phyloP scores from a whole-genome alignment of 2,329 filamentous ascomycete species.

The Alternaria gansuensis region DNA sequence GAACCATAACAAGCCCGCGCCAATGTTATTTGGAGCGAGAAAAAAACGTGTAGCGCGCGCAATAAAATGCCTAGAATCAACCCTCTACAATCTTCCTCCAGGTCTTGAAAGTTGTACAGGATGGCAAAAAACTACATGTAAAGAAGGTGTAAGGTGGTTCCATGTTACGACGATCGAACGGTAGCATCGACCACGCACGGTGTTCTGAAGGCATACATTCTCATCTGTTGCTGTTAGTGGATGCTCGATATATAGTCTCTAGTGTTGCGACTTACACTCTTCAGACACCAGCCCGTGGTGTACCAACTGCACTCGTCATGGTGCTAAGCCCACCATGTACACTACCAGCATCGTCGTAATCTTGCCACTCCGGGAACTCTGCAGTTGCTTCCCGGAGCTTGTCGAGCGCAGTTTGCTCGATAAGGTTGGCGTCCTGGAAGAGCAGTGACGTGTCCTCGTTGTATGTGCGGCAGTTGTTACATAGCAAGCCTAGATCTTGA shows the following conservation, averaged over 20 bases:
- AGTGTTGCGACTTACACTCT: constrained; percentile 14
- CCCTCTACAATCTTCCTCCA: constrained; percentile 11
- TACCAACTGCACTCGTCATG: constrained; percentile 46
- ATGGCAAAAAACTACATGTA: constrained; percentile 29
- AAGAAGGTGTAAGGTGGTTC: constrained; percentile 26
- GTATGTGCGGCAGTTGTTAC: constrained; percentile 91
- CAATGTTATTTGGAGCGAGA: neutral
- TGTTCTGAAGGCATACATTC: constrained; percentile 3
- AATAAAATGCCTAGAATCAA: constrained; percentile 6
- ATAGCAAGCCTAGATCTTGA: constrained; percentile 83
- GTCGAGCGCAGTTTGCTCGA: constrained; percentile 70
- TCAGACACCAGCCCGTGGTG: constrained; percentile 38
- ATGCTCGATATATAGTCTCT: neutral
- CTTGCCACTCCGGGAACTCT: constrained; percentile 65
- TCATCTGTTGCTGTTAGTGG: constrained; percentile 9
- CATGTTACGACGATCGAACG: neutral
- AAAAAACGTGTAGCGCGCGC: constrained; percentile 3
- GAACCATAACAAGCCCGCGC: constrained; percentile 7
- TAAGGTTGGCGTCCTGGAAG: constrained; percentile 89
- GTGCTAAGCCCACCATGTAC: constrained; percentile 58
- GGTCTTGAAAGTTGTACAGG: constrained; percentile 29
- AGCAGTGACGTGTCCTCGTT: constrained; percentile 95
- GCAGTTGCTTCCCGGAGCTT: constrained; percentile 65
- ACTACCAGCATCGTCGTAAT: constrained; percentile 63
- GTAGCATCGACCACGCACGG: neutral